phyloP scores from a whole-genome alignment of 1,284 basidiomycete genomes.

The Anthracocystis walkeri region DNA sequence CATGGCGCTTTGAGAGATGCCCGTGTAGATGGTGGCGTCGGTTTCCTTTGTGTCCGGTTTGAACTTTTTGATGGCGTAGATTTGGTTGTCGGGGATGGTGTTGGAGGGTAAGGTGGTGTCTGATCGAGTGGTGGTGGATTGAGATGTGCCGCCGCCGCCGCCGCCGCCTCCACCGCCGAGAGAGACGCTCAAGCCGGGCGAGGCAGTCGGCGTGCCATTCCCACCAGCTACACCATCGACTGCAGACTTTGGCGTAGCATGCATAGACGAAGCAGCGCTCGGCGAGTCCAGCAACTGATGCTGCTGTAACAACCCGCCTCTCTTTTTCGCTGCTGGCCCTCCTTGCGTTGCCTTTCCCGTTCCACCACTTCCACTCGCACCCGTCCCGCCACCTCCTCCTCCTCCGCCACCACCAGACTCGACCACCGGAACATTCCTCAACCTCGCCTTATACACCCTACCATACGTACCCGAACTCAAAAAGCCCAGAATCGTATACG shows the following conservation, averaged over 20 bases:
- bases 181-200: constrained; percentile 20
- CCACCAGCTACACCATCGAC: constrained; percentile 9
- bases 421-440: constrained; percentile 41
- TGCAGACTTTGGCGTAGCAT: constrained; percentile 30
- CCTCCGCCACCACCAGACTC: background rate
- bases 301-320: constrained; percentile 28
- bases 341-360: background rate
- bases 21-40: constrained; percentile 80
- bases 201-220: constrained; percentile 26
- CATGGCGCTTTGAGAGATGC: constrained; percentile 96
- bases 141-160: background rate
- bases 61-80: constrained; percentile 98
- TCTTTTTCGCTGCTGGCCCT: constrained; percentile 19
- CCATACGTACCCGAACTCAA: constrained; percentile 98
- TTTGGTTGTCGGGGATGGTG: constrained; percentile 33
- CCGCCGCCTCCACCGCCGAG: background rate
- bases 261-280: constrained; percentile 23
- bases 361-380: background rate
- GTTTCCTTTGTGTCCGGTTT: constrained; percentile 86
- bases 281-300: constrained; percentile 31
- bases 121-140: background rate
- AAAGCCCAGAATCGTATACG: constrained; percentile 91
- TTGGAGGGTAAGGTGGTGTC: background rate
- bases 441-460: constrained; percentile 93
- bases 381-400: background rate